Evolutionary conservation across 2,329 filamentous ascomycete genomes (phyloP), one percentile per base, ranked within the genome.

Genomic region (Bretziella fagacearum): DNA sequence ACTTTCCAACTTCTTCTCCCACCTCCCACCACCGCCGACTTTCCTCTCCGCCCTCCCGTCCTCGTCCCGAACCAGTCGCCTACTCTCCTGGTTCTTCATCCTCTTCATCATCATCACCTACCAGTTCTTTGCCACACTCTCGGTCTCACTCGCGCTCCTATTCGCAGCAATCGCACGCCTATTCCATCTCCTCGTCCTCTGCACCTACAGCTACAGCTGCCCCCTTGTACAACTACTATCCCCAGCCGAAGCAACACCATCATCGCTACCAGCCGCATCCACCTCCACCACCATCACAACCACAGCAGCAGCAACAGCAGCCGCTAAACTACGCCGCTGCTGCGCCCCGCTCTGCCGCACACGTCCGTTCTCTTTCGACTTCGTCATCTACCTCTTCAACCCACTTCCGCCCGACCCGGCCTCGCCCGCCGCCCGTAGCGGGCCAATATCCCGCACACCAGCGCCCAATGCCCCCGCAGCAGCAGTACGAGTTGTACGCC

Each of bases 291-390:
- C n/a, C n/a, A n/a, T n/a, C n/a, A n/a, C n/a, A n/a, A n/a, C n/a
- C n/a, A n/a, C n/a, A n/a, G n/a, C n/a, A n/a, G n/a, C n/a, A n/a
- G n/a, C n/a, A n/a, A n/a, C 10, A 15, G 15, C 27, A 30, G 8
- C 40, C 26, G 29, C 15, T 43, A 4, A 43, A 43, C 15, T 30
- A 43, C 27, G 25, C 40, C 3, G 6, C 40, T n/a, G 40, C 40
- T 20, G 40, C 40, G 13, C 40, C 40, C 18, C 40, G 41, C 40
- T 51, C 22, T 40, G 22, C 40, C 20, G 46, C 40, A 17, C 49
- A 51, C 58, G 62, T 65, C 47, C 73, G 75, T 54, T 73, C 70
- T 29, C 65, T 70, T 55, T 65, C 70, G 45, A 65, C 71, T 2
- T 76, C 73, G 51, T 72, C 65, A 57, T 60, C 65, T 48, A 71